Evolutionary conservation across 768 basidiomycete genomes (phyloP).

Genomic region (Butyriboletus loyo): DNA sequence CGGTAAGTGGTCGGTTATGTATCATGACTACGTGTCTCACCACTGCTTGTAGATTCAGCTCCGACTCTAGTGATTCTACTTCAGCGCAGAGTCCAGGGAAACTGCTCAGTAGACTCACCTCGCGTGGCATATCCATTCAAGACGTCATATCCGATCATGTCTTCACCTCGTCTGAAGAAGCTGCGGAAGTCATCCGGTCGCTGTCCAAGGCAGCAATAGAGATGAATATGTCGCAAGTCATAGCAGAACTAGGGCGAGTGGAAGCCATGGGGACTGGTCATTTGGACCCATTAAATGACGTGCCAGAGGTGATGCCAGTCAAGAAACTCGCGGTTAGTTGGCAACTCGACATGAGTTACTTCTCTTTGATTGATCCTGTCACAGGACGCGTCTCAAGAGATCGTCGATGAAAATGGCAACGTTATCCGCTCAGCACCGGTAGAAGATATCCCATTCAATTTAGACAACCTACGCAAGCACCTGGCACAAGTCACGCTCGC

Average conservation of each 20-base stretch:
- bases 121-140: slow-evolving; percentile 48
- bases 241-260: slow-evolving; percentile 55
- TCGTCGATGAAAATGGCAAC: slow-evolving; percentile 17
- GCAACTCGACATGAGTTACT: neutral
- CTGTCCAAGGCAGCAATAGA: slow-evolving; percentile 62
- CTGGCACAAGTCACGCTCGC: slow-evolving; percentile 62
- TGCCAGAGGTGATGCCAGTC: slow-evolving; percentile 67
- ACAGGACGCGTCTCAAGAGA: slow-evolving; percentile 19
- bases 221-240: slow-evolving; percentile 45
- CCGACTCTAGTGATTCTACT: slow-evolving; percentile 27
- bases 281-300: slow-evolving; percentile 43
- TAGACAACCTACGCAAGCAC: slow-evolving; percentile 66
- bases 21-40: slow-evolving; percentile 10
- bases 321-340: slow-evolving; percentile 40
- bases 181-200: slow-evolving; percentile 49
- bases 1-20: slow-evolving; percentile 37
- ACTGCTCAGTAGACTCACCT: slow-evolving; percentile 45
- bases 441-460: slow-evolving; percentile 67
- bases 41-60: slow-evolving; percentile 35
- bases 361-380: neutral
- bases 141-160: slow-evolving; percentile 56
- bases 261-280: slow-evolving; percentile 41
- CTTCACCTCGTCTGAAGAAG: slow-evolving; percentile 54
- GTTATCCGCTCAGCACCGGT: slow-evolving; percentile 18
- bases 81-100: slow-evolving; percentile 17